Base-by-base conservation (phyloP, 305 asterid species). In the Fraxinus baroniana region DNA sequence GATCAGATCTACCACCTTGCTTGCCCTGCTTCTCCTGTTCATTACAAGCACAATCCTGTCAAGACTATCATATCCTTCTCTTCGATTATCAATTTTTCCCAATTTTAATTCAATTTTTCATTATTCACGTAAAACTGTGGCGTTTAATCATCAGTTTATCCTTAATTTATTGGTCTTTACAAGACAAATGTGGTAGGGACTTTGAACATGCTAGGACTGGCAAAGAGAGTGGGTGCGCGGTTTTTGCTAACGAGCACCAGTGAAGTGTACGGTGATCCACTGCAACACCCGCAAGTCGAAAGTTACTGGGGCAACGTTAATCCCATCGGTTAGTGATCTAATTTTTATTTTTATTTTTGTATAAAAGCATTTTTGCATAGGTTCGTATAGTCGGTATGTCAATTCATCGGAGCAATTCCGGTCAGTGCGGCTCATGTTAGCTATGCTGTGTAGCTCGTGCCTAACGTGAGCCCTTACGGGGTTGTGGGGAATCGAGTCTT, bases 1-100 rank as follows among this genome's bases (percentile, higher is more conserved):
- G 99, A 95, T 86, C 98, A 95, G 97, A 95, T 95, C 98, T 95
- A 95, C 77, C 99, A 95, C 22, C 90, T 95, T 77, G 99, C 99
- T 39, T 95, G 99, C 87, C 99, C 99, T 2, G 99, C 99, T 2
- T 95, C 99, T 2, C 99, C 99, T 2, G 99, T 95, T 32, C 99
- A 95, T 36, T 95, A 95, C 89, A 95, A 95, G 90, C 92, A 94
- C 87, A 95, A 95, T 62, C 99, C 99, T 55, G 97, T 94, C 89
- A 95, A 94, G 80, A 95, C 99, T 3, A 95, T 95, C 41, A 95
- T 94, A 94, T 94, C 99, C 98, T 94, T 91, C 84, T 80, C 72
- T 4, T 2, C 1, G 0, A 26, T 57, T 64, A 4, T 64, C 5
- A 26, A 9, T 9, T 52, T 37, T 77, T 4, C 8, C 22, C 1